These are phyloP conservation scores for Apocynum venetum DNA, from an alignment of 257 asterid genomes.

Conservation along the genomic window DNA sequence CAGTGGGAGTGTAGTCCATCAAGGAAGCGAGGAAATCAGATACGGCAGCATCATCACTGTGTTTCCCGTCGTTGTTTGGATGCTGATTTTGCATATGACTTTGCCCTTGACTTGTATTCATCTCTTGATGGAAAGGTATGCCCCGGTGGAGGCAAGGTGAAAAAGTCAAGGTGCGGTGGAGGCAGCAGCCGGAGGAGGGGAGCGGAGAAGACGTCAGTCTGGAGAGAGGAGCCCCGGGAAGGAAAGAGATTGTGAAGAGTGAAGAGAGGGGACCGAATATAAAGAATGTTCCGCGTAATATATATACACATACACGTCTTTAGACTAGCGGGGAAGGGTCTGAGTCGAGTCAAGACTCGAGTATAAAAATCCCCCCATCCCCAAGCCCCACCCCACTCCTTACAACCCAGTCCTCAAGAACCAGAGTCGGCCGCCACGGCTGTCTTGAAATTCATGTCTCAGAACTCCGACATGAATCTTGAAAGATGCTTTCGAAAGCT, in stretches of 20 bases:
- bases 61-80: slow-evolving; percentile 58
- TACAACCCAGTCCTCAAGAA: too few relatives aligned
- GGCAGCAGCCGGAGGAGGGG: neutral
- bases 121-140: neutral
- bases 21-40: slow-evolving; percentile 87
- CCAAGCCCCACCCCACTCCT: too few relatives aligned
- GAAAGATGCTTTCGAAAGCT: too few relatives aligned
- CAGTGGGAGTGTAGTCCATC: slow-evolving; percentile 95
- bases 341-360: too few relatives aligned
- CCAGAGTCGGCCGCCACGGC: too few relatives aligned
- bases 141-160: neutral
- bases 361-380: too few relatives aligned
- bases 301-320: too few relatives aligned
- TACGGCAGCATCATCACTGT: slow-evolving; percentile 77
- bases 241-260: neutral
- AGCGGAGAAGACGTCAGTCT: neutral
- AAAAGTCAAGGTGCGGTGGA: neutral
- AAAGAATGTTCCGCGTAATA: too few relatives aligned
- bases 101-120: slow-evolving; percentile 51
- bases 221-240: neutral
- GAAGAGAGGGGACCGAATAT: too few relatives aligned
- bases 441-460: too few relatives aligned
- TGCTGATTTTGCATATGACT: slow-evolving; percentile 37
- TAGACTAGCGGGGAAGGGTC: too few relatives aligned
- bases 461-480: too few relatives aligned